phyloP scores from a whole-genome alignment of 179 eudicot genomes.

The Heliamphora pulchella region DNA sequence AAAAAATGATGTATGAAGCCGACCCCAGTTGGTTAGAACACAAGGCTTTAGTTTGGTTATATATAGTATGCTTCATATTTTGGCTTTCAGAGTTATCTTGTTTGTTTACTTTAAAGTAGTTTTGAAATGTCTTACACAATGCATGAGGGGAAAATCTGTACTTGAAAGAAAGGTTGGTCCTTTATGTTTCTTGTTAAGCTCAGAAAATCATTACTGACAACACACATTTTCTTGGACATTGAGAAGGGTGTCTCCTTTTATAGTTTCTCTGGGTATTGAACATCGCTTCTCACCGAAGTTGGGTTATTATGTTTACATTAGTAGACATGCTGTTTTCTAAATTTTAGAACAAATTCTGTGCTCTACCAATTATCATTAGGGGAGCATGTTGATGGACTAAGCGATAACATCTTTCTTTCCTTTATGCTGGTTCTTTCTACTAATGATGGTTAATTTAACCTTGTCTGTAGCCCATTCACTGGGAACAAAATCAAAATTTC shows the following conservation, averaged over 20 bases:
- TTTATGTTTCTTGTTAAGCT: not conserved
- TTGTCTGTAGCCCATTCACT: not conserved
- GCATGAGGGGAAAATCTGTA: not conserved
- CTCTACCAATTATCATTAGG: not conserved
- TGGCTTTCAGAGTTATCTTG: not conserved
- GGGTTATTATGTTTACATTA: too few relatives aligned
- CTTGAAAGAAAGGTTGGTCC: slow-evolving; percentile 1
- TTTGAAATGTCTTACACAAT: not conserved
- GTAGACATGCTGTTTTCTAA: too few relatives aligned
- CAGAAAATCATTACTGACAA: not conserved
- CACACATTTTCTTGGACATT: not conserved
- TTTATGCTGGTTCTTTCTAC: not conserved
- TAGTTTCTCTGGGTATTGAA: not conserved
- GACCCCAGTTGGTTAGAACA: too few relatives aligned
- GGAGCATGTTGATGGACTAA: not conserved
- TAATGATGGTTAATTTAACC: not conserved
- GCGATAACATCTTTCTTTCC: not conserved
- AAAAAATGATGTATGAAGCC: too few relatives aligned
- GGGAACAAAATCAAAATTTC: not conserved
- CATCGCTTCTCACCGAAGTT: not conserved
- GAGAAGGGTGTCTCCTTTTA: not conserved
- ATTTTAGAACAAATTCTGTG: not conserved
- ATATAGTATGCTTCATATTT: not conserved
- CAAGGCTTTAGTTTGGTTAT: too few relatives aligned
- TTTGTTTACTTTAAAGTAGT: not conserved